phyloP scores from a whole-genome alignment of 2,329 filamentous ascomycete genomes.

The Botrytis porri region DNA sequence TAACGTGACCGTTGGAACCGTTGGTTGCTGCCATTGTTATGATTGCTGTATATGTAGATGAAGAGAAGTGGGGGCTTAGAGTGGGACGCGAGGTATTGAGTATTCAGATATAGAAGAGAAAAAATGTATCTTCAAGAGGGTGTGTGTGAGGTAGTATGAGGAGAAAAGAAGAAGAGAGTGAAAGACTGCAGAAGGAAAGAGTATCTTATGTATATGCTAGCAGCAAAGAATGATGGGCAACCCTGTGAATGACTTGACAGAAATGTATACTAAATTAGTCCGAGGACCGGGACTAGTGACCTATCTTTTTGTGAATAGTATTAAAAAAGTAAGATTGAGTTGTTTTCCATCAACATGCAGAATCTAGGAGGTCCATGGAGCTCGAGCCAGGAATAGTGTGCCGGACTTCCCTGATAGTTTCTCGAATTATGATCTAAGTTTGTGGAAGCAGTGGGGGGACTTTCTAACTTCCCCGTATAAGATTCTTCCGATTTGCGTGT shows the following conservation, averaged over 20 bases:
- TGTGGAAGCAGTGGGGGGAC: constrained; percentile 2
- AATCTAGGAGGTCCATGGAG: background rate
- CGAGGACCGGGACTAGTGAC: constrained; percentile 9
- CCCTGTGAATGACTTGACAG: background rate
- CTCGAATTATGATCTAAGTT: constrained; percentile 4
- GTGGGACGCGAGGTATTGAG: background rate
- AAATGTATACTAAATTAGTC: constrained; percentile 9
- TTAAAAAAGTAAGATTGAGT: background rate
- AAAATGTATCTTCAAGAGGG: background rate
- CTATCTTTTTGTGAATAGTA: background rate
- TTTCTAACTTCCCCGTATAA: background rate
- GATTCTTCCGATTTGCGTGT: constrained; percentile 11
- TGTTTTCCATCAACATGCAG: background rate
- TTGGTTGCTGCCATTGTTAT: constrained; percentile 23
- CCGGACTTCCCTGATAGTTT: constrained; percentile 1
- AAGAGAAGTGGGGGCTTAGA: background rate
- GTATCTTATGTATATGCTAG: constrained; percentile 11
- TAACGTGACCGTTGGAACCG: constrained; percentile 18
- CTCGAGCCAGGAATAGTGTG: background rate
- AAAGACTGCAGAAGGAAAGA: background rate
- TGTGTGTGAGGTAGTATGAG: background rate
- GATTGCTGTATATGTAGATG: background rate
- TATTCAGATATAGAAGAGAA: background rate
- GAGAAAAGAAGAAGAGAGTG: background rate
- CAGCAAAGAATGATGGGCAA: background rate